A percentile compares a stretch with the other conserved stretches of the same genome.
Evolutionary conservation across 805 yeast species (phyloP).

Genomic region (Yarrowia sp.): DNA sequence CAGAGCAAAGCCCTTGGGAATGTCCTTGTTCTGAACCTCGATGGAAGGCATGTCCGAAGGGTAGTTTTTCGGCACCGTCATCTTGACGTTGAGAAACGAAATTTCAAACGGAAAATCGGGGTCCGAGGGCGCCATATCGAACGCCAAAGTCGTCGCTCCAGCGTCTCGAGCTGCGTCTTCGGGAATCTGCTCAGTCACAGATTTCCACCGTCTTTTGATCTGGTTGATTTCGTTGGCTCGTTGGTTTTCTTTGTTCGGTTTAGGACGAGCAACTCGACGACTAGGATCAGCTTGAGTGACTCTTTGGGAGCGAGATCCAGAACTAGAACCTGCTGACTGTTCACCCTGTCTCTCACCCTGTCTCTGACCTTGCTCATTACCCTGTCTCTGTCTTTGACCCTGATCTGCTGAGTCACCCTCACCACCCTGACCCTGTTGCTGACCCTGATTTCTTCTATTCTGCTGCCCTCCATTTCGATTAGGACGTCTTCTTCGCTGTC

Average conservation of each 20-base stretch:
- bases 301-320: not conserved
- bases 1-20: constrained; percentile 63
- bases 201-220: constrained; percentile 27
- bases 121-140: constrained; percentile 50
- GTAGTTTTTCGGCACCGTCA: constrained; percentile 54
- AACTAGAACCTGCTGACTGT: no score
- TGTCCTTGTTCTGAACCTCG: constrained; percentile 59
- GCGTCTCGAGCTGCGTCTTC: not conserved
- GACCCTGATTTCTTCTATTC: not conserved
- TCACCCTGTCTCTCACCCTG: no score
- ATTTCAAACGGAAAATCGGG: constrained; percentile 72
- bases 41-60: constrained; percentile 53
- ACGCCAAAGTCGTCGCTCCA: constrained; percentile 9
- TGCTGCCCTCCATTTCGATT: constrained; percentile 7
- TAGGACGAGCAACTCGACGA: not conserved
- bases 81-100: constrained; percentile 48
- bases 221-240: constrained; percentile 27
- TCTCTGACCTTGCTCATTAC: no score
- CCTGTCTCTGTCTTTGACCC: not conserved
- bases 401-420: not conserved
- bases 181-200: constrained; percentile 8
- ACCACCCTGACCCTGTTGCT: not conserved
- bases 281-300: not conserved
- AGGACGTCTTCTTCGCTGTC: constrained; percentile 5
- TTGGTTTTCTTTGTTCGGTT: constrained; percentile 10